phyloP scores from a whole-genome alignment of 306 rosid species.

The Macrotyloma uniflorum region DNA sequence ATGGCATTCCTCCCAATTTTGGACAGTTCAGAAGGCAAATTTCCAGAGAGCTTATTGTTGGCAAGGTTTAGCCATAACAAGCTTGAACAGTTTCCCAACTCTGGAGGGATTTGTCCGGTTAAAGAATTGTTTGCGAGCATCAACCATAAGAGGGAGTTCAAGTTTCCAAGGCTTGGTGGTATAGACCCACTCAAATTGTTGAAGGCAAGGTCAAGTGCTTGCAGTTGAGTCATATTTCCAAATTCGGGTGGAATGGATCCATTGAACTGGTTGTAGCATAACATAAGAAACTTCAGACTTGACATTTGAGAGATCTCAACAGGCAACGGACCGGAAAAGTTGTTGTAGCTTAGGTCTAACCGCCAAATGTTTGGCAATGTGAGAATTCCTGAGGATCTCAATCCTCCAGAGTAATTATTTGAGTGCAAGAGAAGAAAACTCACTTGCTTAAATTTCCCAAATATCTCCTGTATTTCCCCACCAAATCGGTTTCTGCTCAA shows the following conservation, averaged over 20 bases:
- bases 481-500: constrained; percentile 74
- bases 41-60: constrained; percentile 72
- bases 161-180: constrained; percentile 76
- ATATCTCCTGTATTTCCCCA: constrained; percentile 68
- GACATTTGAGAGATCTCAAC: constrained; percentile 64
- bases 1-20: constrained; percentile 63
- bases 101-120: constrained; percentile 70
- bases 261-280: constrained; percentile 75
- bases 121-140: constrained; percentile 86
- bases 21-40: constrained; percentile 66
- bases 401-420: constrained; percentile 72
- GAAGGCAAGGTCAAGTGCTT: constrained; percentile 80
- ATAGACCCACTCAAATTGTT: constrained; percentile 73
- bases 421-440: constrained; percentile 71
- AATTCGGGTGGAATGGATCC: constrained; percentile 68
- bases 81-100: constrained; percentile 80
- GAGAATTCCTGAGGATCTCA: constrained; percentile 72
- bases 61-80: constrained; percentile 93
- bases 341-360: constrained; percentile 74
- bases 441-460: constrained; percentile 71
- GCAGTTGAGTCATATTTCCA: constrained; percentile 62
- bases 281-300: constrained; percentile 64
- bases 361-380: constrained; percentile 57
- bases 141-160: constrained; percentile 84
- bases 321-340: constrained; percentile 80